phyloP scores from a whole-genome alignment of 495 filamentous ascomycete species.

The Hypomontagnella submonticulosa region DNA sequence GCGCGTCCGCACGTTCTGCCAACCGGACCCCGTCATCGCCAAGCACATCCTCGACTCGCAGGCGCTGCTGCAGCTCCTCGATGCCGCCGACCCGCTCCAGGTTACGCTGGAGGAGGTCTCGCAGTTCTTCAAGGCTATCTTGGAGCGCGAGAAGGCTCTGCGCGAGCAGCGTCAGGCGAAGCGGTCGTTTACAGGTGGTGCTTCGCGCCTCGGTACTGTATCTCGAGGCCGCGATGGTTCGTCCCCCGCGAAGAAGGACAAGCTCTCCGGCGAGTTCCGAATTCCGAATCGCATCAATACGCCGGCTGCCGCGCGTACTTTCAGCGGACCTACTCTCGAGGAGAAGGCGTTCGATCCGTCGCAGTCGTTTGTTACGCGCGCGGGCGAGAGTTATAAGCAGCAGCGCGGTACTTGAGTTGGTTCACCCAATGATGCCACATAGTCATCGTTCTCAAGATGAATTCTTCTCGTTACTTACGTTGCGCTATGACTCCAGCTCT shows the following conservation, averaged over 20 bases:
- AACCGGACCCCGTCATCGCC: slow-evolving; percentile 59
- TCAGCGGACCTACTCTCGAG: slow-evolving; percentile 37
- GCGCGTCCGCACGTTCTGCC: slow-evolving; percentile 57
- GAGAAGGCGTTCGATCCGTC: slow-evolving; percentile 21
- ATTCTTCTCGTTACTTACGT: too few relatives aligned
- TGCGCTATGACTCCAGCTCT: too few relatives aligned
- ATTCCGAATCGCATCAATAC: slow-evolving; percentile 29
- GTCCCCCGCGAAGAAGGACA: slow-evolving; percentile 24
- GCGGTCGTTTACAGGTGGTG: not conserved
- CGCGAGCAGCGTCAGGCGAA: not conserved
- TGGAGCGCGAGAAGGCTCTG: slow-evolving; percentile 45
- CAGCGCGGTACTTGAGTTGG: not conserved
- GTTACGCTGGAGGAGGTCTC: slow-evolving; percentile 51
- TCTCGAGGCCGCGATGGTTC: slow-evolving; percentile 1
- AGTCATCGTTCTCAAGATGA: too few relatives aligned
- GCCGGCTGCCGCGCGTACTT: slow-evolving; percentile 8
- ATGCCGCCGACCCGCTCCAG: slow-evolving; percentile 48
- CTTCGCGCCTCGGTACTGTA: slow-evolving; percentile 3
- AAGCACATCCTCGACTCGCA: slow-evolving; percentile 58
- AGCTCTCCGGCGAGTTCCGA: slow-evolving; percentile 22
- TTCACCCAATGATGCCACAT: not conserved
- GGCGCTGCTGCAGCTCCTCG: slow-evolving; percentile 52
- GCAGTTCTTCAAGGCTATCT: slow-evolving; percentile 51
- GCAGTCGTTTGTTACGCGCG: not conserved
- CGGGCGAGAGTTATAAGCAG: not conserved